These are phyloP conservation scores for Thermomucor indicae-seudaticae DNA, from an alignment of 371 early-diverging fungal genomes.

Conservation along the genomic window DNA sequence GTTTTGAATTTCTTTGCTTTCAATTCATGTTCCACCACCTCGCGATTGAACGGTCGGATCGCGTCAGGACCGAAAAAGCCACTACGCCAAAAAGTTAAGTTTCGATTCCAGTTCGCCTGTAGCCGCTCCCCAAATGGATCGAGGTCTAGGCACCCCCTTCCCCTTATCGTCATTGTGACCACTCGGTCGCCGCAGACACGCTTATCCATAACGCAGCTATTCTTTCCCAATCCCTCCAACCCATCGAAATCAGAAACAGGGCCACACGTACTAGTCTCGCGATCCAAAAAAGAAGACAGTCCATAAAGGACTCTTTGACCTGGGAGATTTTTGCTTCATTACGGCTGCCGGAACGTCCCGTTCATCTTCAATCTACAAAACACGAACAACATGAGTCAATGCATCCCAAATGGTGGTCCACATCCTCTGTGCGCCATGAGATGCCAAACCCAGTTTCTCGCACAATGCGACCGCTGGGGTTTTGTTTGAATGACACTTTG, in stretches of 20 bases:
- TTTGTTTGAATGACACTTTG: too few species aligned
- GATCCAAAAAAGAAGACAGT: conserved; percentile 70
- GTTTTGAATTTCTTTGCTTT: conserved; percentile 49
- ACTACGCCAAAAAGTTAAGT: conserved; percentile 15
- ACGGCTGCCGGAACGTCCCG: conserved; percentile 49
- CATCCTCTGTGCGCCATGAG: too few species aligned
- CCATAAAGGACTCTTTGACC: conserved; percentile 48
- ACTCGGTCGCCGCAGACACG: background rate
- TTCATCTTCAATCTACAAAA: conserved; percentile 54
- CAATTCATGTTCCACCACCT: conserved; percentile 38
- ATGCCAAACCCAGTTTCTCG: too few species aligned
- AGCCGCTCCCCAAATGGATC: background rate
- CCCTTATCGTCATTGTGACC: background rate
- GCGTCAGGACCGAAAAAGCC: conserved; percentile 49
- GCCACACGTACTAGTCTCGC: conserved; percentile 65
- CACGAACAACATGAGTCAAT: background rate
- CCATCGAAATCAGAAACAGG: background rate
- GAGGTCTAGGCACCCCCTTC: background rate
- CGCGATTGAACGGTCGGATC: conserved; percentile 41
- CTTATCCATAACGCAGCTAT: background rate
- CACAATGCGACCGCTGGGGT: too few species aligned
- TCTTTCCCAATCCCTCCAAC: background rate
- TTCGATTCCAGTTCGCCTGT: too few species aligned
- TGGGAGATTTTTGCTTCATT: conserved; percentile 47
- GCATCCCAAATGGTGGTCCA: background rate